Evolutionary conservation across 192 early-diverging fungal genomes (phyloP), one percentile per base, ranked within the genome.

Genomic region (Podila horticola): DNA sequence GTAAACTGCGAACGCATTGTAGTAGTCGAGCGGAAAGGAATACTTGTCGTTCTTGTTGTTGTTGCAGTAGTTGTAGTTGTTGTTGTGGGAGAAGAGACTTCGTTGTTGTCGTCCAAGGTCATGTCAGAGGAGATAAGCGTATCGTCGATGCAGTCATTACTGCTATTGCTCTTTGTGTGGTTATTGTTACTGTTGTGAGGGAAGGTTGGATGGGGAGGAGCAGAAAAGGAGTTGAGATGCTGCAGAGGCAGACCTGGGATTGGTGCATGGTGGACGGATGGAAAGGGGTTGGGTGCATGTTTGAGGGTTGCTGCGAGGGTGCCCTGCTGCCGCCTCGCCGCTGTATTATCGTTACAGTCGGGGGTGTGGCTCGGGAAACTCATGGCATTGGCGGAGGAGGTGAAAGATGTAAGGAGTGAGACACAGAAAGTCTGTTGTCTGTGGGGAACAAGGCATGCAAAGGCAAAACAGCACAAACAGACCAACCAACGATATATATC

Each of bases 11-110:
- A 55, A 26, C 22, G 22, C 24, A 55, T 55, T 11, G 52, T 55
- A 4, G 52, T 55, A 22, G 52, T 26, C 8, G 52, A 34, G 17
- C 50, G 66, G 12, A 66, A 64, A 30, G 74, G 67, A 57, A 51
- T n/a, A 55, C 22, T 24, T 8, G 22, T 24, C 52, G 22, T 6
- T 2, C 20, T 55, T 26, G 52, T 24, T 55, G n/a, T 55, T 24
- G 20, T 26, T 12, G 11, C 8, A 6, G 49, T 20, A 6, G 12
- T 6, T 55, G 24, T 26, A 55, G 41, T 45, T 45, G 41, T 1
- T 13, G 13, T 17, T 45, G 41, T 17, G 15, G 41, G 15, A 45
- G 41, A 45, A 45, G 41, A 45, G 15, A 3, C 41, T 45, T 45
- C 15, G 12, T 45, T 17, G 41, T 45, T 17, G 41, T 17, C 41